phyloP scores from a whole-genome alignment of 2,329 filamentous ascomycete genomes.

The Amphichorda felina region DNA sequence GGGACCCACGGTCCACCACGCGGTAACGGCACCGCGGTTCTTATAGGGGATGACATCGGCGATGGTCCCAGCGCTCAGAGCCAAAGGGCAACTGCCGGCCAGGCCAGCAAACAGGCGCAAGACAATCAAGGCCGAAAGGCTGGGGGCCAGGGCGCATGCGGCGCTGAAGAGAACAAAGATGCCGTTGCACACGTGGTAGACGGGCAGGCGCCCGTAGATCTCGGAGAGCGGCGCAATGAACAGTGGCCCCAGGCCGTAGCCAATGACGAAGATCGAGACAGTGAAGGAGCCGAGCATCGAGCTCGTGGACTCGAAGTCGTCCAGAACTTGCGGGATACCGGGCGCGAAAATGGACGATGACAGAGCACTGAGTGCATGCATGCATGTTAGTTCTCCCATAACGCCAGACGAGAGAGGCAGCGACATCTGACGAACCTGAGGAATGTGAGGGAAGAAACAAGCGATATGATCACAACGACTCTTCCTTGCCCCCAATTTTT shows the following conservation, averaged over 20 bases:
- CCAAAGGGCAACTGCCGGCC: constrained; percentile 50
- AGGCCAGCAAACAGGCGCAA: constrained; percentile 51
- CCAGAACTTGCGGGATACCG: constrained; percentile 31
- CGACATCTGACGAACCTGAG: constrained; percentile 24
- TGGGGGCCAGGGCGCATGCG: constrained; percentile 36
- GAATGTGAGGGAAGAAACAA: constrained; percentile 16
- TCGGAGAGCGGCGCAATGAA: constrained; percentile 53
- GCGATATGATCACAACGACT: constrained; percentile 48
- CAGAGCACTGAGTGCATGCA: constrained; percentile 5
- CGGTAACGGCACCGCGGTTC: constrained; percentile 50
- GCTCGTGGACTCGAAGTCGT: constrained; percentile 26
- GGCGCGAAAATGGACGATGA: constrained; percentile 17
- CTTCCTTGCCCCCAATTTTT: constrained; percentile 56
- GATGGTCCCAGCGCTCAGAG: constrained; percentile 54
- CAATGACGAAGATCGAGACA: constrained; percentile 32
- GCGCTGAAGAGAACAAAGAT: constrained; percentile 41
- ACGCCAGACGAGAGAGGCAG: neutral
- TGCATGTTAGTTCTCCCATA: neutral
- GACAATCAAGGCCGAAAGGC: constrained; percentile 49
- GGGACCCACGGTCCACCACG: constrained; percentile 51
- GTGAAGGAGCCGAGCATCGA: constrained; percentile 28
- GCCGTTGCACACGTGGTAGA: constrained; percentile 26
- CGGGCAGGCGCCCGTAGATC: constrained; percentile 40
- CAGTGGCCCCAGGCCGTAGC: constrained; percentile 46
- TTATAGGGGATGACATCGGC: constrained; percentile 50